These are phyloP conservation scores for Syzygium malaccense DNA, from an alignment of 441 rosid genomes.

Conservation along the genomic window DNA sequence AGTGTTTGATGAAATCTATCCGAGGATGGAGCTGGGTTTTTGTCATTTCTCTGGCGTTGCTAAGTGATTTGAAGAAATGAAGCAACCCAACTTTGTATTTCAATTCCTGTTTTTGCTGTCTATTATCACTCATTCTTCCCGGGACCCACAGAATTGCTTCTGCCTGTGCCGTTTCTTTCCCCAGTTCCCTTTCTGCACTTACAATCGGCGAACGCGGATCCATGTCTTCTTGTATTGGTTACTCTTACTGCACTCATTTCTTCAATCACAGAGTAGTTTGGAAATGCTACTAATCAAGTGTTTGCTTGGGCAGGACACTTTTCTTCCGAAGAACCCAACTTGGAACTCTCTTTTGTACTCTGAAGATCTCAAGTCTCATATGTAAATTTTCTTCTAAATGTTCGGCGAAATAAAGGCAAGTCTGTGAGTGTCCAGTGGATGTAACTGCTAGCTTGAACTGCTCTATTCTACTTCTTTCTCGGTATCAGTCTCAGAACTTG, in stretches of 20 bases:
- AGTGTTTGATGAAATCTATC: background rate
- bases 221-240: background rate
- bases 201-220: background rate
- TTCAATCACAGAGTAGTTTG: background rate
- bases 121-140: background rate
- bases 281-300: background rate
- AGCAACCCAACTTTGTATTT: background rate
- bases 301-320: slow-evolving; percentile 46
- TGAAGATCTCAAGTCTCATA: slow-evolving; percentile 35
- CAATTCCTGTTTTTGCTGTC: background rate
- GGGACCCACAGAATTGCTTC: background rate
- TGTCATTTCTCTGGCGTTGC: background rate
- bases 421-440: background rate
- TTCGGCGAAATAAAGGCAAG: background rate
- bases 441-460: background rate
- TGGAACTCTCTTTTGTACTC: slow-evolving; percentile 44
- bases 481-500: background rate
- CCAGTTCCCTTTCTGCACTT: background rate
- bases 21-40: background rate
- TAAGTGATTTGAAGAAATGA: background rate
- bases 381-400: slow-evolving; percentile 2
- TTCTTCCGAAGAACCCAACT: slow-evolving; percentile 52
- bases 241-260: background rate
- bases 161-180: background rate
- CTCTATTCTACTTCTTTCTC: background rate